phyloP scores from a whole-genome alignment of 768 basidiomycete genomes.

The Termitomyces sp. region DNA sequence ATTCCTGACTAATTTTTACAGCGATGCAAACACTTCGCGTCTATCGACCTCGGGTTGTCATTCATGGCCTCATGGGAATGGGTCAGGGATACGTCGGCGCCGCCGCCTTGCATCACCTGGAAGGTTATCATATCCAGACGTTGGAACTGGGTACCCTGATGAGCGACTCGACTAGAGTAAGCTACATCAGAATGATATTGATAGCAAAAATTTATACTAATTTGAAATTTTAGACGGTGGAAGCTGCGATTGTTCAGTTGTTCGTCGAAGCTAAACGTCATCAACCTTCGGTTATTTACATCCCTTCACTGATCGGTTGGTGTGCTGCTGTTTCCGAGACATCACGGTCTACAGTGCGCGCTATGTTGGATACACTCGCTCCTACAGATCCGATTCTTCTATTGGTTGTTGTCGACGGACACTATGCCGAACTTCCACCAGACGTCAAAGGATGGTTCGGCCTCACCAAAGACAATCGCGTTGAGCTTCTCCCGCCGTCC shows the following conservation, averaged over 20 bases:
- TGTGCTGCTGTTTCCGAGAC: constrained; percentile 82
- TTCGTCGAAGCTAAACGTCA: constrained; percentile 97
- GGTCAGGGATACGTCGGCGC: constrained; percentile 90
- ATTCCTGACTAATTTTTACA: constrained; percentile 26
- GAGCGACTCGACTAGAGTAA: constrained; percentile 84
- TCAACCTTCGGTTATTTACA: constrained; percentile 93
- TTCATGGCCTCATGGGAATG: constrained; percentile 84
- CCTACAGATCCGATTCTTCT: constrained; percentile 94
- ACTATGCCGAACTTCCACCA: constrained; percentile 60
- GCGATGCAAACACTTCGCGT: constrained; percentile 91
- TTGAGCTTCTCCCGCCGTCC: constrained; percentile 56
- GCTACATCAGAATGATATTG: constrained; percentile 19
- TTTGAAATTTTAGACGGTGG: constrained; percentile 56
- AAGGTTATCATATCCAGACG: constrained; percentile 94
- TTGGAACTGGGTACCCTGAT: constrained; percentile 87
- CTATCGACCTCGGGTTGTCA: constrained; percentile 82
- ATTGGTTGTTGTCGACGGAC: constrained; percentile 83
- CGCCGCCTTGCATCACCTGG: constrained; percentile 88
- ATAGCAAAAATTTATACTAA: background rate
- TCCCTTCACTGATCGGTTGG: constrained; percentile 87
- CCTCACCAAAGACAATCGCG: constrained; percentile 63
- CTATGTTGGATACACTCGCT: constrained; percentile 87
- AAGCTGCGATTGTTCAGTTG: constrained; percentile 91
- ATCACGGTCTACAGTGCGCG: constrained; percentile 77
- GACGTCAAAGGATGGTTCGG: constrained; percentile 96